Conservation (phyloP, 345 rosid genomes). For the Rhodamnia argentea region DNA sequence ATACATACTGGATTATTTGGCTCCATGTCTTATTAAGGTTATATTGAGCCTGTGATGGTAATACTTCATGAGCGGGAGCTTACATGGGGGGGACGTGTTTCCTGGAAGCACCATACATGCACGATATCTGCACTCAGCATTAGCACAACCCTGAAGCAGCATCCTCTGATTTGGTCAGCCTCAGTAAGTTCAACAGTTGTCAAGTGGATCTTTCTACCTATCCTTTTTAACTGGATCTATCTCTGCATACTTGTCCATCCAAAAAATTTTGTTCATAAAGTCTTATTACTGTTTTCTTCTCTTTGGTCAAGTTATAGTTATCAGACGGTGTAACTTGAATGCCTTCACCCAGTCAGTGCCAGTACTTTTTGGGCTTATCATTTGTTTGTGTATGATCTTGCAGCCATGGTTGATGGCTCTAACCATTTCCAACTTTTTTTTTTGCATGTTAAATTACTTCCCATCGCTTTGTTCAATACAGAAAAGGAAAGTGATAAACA, state of each 20-base stretch:
- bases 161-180: conserved; percentile 97
- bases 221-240: not conserved
- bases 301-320: not conserved
- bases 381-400: not conserved
- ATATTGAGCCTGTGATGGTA: conserved; percentile 95
- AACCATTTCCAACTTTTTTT: not conserved
- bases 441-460: not conserved
- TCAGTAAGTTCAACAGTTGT: conserved; percentile 47
- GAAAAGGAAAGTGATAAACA: not conserved
- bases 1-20: not conserved
- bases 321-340: not conserved
- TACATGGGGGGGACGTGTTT: conserved; percentile 89
- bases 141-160: conserved; percentile 87
- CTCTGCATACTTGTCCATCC: not conserved
- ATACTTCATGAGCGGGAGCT: conserved; percentile 91
- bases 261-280: not conserved
- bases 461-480: not conserved
- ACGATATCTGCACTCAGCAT: conserved; percentile 93
- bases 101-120: conserved; percentile 97
- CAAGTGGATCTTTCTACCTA: not conserved
- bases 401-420: not conserved
- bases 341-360: not conserved
- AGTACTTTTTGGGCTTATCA: not conserved
- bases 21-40: conserved; percentile 40
- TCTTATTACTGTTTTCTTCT: not conserved